Base-by-base conservation (phyloP, 352 stramenopile species). In the Elongisporangium prolatum region DNA sequence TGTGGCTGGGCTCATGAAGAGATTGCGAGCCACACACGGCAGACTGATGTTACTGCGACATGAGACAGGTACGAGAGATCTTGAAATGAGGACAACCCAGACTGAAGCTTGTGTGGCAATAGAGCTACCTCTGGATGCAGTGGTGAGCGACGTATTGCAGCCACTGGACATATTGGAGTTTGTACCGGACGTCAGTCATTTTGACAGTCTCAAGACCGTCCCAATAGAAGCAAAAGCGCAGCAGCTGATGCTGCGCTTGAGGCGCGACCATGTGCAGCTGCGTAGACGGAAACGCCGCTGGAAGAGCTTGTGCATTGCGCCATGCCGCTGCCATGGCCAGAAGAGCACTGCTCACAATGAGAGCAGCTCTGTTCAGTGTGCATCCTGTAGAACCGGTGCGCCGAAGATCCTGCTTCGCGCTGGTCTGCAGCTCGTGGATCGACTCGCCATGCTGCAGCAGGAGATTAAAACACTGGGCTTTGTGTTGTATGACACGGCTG, bases 161-260 rank as follows among this genome's bases (percentile, higher is more conserved):
- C 55, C 74, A 21, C 49, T 76, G 25, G 71, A 80, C 14, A 76
- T 80, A 38, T 47, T 80, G 7, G 71, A 80, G 34, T 64, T 72
- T 25, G 28, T 40, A 40, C 28, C 28, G 8, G 8, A 40, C 8
- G 28, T 9, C 5, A 40, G 4, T 13, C 57, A 65, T 11, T 13
- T 62, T 47, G 22, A 22, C 48, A 52, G 21, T 56, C 37, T 38
- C 38, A 13, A 28, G 17, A 14, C 22, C 25, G 10, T 57, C 37
- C 34, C 25, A 57, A 51, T 50, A 65, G 11, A 48, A 55, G 14
- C 64, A 54, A 24, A 50, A 63, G 10, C 44, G 48, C 18, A 48
- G 9, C 20, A 10, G 44, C 20, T 48, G 54, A 48, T 25, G n/a
- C 8, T 48, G 40, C 17, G 54, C 47, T 47, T n/a, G 3, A 59